Evolutionary conservation across 2,329 filamentous ascomycete species (phyloP).

Genomic region (Fusarium tjaetaba): DNA sequence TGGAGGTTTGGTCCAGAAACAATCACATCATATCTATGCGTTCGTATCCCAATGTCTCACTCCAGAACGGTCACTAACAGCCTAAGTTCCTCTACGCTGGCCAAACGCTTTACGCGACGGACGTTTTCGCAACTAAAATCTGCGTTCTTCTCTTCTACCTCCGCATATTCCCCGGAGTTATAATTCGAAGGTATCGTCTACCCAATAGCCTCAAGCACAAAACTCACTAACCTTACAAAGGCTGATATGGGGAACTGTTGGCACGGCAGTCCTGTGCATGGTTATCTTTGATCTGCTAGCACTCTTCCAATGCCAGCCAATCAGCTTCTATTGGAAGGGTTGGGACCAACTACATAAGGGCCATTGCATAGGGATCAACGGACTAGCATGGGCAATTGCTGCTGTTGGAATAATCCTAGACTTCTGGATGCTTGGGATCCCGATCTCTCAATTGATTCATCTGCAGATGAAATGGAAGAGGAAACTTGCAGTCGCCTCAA

Average conservation of each 20-base stretch:
- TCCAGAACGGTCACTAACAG: background rate
- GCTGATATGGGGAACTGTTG: slow-evolving; percentile 17
- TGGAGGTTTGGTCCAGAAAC: slow-evolving; percentile 2
- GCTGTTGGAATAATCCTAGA: background rate
- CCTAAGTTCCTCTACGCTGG: slow-evolving; percentile 8
- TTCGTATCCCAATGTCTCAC: accelerated
- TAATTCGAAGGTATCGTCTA: background rate
- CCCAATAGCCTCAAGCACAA: accelerated
- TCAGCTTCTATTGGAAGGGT: slow-evolving; percentile 16
- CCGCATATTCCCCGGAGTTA: slow-evolving; percentile 10
- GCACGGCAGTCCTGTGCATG: background rate
- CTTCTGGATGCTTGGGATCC: slow-evolving; percentile 5
- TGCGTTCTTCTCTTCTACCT: slow-evolving; percentile 26
- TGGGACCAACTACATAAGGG: slow-evolving; percentile 9
- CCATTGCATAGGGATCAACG: slow-evolving; percentile 4
- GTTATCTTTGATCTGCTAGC: background rate
- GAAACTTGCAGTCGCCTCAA: background rate
- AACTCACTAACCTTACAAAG: background rate
- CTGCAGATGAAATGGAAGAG: slow-evolving; percentile 18
- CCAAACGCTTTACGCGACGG: slow-evolving; percentile 12
- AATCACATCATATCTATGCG: background rate
- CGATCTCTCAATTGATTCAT: background rate
- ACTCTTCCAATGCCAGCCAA: background rate
- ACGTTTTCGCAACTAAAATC: slow-evolving; percentile 19
- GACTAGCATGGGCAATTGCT: slow-evolving; percentile 17